Conservation (phyloP, 2,329 filamentous ascomycete species). For the Penicillium psychrosexuale region DNA sequence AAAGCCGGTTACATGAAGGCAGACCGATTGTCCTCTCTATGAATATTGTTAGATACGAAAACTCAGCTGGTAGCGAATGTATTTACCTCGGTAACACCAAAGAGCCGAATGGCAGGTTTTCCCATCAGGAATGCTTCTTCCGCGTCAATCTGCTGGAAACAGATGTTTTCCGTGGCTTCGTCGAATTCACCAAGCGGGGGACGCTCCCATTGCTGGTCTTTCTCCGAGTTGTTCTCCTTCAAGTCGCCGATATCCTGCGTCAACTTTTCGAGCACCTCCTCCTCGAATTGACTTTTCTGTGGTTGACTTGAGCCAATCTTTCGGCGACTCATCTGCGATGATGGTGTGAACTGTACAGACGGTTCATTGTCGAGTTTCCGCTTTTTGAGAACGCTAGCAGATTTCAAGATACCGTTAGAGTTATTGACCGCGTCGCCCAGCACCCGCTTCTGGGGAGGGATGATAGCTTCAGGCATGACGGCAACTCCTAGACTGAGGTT, state of each 20-base stretch:
- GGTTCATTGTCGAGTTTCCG: slow-evolving; percentile 65
- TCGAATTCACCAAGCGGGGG: slow-evolving; percentile 61
- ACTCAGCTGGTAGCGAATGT: slow-evolving; percentile 7
- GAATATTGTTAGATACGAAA: slow-evolving; percentile 10
- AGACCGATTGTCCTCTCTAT: slow-evolving; percentile 76
- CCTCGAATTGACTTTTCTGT: slow-evolving; percentile 90
- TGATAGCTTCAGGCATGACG: slow-evolving; percentile 42
- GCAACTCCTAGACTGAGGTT: slow-evolving; percentile 13
- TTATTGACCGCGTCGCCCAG: slow-evolving; percentile 65
- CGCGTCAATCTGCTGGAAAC: slow-evolving; percentile 92
- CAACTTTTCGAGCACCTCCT: slow-evolving; percentile 90
- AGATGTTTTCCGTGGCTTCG: slow-evolving; percentile 65
- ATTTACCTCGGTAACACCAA: slow-evolving; percentile 77
- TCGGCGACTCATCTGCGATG: slow-evolving; percentile 59
- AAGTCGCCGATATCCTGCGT: slow-evolving; percentile 86
- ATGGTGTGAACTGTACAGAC: slow-evolving; percentile 56
- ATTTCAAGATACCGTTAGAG: slow-evolving; percentile 59
- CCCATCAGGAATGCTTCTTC: slow-evolving; percentile 83
- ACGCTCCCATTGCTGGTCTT: slow-evolving; percentile 86
- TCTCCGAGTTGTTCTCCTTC: slow-evolving; percentile 84
- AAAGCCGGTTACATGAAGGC: slow-evolving; percentile 93
- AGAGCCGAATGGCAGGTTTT: slow-evolving; percentile 78
- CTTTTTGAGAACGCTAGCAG: slow-evolving; percentile 66
- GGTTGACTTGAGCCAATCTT: slow-evolving; percentile 59
- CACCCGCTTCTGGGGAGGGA: slow-evolving; percentile 66